phyloP scores from a whole-genome alignment of 2,329 filamentous ascomycete genomes.

The Verticillium albo-atrum region DNA sequence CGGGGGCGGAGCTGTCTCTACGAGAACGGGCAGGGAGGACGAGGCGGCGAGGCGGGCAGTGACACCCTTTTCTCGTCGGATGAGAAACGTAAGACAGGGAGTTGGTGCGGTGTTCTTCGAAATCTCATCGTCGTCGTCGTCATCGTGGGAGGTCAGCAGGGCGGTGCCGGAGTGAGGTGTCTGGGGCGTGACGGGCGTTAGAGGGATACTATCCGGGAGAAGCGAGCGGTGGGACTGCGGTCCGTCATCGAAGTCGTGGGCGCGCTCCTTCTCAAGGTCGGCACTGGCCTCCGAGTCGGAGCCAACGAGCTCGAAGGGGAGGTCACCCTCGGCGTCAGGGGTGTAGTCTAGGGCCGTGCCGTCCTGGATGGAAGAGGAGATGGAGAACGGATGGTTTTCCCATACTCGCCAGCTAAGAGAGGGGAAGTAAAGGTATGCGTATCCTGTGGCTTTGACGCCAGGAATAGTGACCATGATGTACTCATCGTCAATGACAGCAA shows the following conservation, averaged over 20 bases:
- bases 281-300: constrained; percentile 2
- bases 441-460: constrained; percentile 6
- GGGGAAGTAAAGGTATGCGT: constrained; percentile 10
- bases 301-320: neutral
- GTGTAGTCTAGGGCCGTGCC: neutral
- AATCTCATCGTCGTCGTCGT: neutral
- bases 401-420: constrained; percentile 8
- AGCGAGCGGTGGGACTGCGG: neutral
- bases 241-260: neutral
- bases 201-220: neutral
- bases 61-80: constrained; percentile 4
- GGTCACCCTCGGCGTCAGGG: neutral
- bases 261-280: neutral
- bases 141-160: neutral
- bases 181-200: neutral
- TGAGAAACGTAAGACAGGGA: constrained; percentile 5
- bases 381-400: constrained; percentile 9
- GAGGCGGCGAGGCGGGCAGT: constrained; percentile 3
- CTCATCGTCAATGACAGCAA: constrained; percentile 7
- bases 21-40: neutral
- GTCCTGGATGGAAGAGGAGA: neutral
- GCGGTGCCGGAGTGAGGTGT: constrained; percentile 1
- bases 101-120: neutral
- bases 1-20: neutral
- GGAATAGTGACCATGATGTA: constrained; percentile 5